phyloP scores from a whole-genome alignment of 768 basidiomycete genomes.

The Kwoniella sp. region DNA sequence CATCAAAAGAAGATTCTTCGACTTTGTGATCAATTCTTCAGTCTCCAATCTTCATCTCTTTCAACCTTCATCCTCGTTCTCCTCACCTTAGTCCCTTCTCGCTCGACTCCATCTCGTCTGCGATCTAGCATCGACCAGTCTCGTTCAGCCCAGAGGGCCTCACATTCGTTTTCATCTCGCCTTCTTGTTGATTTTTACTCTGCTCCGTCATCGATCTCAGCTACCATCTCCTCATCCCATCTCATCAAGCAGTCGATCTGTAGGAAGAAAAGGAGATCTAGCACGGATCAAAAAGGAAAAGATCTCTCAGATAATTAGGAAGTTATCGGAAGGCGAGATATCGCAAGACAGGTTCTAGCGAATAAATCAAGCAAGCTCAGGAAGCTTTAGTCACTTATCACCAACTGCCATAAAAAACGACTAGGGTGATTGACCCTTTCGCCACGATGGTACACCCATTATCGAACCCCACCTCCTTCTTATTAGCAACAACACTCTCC shows the following conservation, averaged over 20 bases:
- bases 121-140: slow-evolving; percentile 1
- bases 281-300: too few relatives aligned
- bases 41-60: not conserved
- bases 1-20: not conserved
- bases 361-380: slow-evolving; percentile 12
- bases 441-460: slow-evolving; percentile 11
- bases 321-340: not conserved
- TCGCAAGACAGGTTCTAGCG: slow-evolving; percentile 14
- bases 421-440: too few relatives aligned
- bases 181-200: not conserved
- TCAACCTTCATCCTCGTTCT: not conserved
- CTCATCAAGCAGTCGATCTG: slow-evolving; percentile 19
- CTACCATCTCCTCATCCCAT: not conserved
- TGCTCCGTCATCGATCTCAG: not conserved
- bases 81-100: not conserved
- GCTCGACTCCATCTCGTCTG: not conserved
- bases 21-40: not conserved
- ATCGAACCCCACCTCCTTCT: slow-evolving; percentile 12
- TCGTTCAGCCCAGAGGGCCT: not conserved
- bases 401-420: too few relatives aligned
- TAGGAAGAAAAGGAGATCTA: too few relatives aligned
- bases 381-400: slow-evolving; percentile 8
- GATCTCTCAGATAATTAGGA: too few relatives aligned
- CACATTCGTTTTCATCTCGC: slow-evolving; percentile 1
- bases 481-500: slow-evolving; percentile 8